Base-by-base conservation (phyloP, 768 basidiomycete species). In the Cystofilobasidium ferigula region DNA sequence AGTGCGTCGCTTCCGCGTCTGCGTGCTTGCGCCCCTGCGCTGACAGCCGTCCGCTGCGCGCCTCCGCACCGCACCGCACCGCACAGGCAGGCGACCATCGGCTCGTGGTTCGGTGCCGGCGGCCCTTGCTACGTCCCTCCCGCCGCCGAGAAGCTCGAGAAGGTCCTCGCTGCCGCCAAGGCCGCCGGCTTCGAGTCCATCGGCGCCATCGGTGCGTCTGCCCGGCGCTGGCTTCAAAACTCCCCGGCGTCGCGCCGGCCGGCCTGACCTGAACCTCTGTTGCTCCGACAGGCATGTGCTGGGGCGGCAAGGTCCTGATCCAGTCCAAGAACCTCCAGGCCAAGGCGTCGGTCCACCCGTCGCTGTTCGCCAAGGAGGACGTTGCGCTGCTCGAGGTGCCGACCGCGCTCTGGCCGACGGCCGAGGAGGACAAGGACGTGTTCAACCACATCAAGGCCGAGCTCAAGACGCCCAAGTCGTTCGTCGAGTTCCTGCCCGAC, bases 271-370 rank as follows among this genome's bases (percentile, higher is more conserved):
- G 3, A 20, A 47, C 4, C 20, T 47, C 45, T 13, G 9, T 47
- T n/a, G 22, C 40, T 8, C 45, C 4, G 6, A 3, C 45, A 60
- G 18, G 60, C 38, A 34, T 68, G 48, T 63, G 67, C 48, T 68
- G 61, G 67, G 67, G 67, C n/a, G 67, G 53, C 36, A 68, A 68
- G 67, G 28, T 59, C 43, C 38, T 57, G n/a, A 58, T 63, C 57
- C 34, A 48, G 26, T 43, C 61, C 4, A 16, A 61, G 28, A 28
- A n/a, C 3, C 57, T 68, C 24, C 54, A 68, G 20, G 61, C 62
- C 24, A 68, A 68, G 45, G 61, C 67, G 12, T 42, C 24, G 14
- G 28, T 58, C 24, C 67, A 68, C 56, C 67, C 67, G 8, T 68
- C 67, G 10, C 57, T 68, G 18, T 57, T 68, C 62, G 56, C 57